Conservation (phyloP, 2,329 filamentous ascomycete species). For the Colletotrichum graminicola region DNA sequence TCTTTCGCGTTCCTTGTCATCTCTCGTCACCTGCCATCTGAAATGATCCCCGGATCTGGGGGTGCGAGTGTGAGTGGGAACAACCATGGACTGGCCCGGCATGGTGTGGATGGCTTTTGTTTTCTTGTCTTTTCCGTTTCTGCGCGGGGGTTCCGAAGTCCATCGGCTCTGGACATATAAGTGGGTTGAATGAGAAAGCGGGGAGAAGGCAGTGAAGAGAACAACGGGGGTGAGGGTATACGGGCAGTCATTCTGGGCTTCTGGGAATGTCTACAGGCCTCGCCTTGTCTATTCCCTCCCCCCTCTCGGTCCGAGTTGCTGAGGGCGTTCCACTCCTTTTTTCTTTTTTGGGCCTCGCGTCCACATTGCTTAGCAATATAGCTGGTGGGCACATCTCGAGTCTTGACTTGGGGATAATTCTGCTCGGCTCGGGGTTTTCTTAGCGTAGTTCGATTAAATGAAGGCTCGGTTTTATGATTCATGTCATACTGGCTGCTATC, state of each 20-base stretch:
- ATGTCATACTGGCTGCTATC: background rate
- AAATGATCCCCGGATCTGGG: constrained; percentile 32
- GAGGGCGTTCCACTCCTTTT: background rate
- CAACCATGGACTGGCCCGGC: constrained; percentile 34
- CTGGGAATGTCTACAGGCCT: constrained; percentile 8
- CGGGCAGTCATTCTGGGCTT: background rate
- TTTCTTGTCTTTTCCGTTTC: constrained; percentile 4
- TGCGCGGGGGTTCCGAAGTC: constrained; percentile 8
- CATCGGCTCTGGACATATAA: background rate
- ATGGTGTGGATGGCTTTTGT: constrained; percentile 34
- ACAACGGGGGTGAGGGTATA: constrained; percentile 6
- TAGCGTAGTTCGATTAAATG: constrained; percentile 5
- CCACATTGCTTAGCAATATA: background rate
- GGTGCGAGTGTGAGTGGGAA: constrained; percentile 7
- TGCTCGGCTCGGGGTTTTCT: background rate
- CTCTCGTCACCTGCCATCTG: constrained; percentile 22
- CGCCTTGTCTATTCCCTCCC: background rate
- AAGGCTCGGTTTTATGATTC: constrained; percentile 3
- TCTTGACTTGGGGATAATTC: constrained; percentile 2
- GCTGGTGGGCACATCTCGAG: constrained; percentile 1
- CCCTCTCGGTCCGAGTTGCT: background rate
- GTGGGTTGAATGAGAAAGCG: constrained; percentile 2
- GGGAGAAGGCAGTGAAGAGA: background rate
- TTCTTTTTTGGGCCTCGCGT: background rate
- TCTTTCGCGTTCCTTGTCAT: background rate